phyloP scores from a whole-genome alignment of 2,329 filamentous ascomycete species.

The Fusarium sarcochroum region DNA sequence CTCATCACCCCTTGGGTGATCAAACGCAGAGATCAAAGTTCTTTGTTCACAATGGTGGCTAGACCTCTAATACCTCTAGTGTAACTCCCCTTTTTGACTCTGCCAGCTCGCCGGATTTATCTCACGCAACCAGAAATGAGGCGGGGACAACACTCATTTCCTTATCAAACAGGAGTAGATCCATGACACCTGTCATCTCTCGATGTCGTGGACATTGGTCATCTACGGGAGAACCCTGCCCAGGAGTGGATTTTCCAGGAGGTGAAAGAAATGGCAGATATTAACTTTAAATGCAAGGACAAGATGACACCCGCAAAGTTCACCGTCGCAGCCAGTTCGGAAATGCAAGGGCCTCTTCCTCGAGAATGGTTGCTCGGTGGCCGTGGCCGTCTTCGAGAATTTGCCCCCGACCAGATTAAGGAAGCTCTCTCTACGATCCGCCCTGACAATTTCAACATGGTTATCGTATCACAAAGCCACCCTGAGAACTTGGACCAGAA shows the following conservation, averaged over 20 bases:
- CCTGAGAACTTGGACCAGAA: conserved; percentile 88
- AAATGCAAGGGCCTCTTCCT: conserved; percentile 93
- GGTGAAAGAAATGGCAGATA: conserved; percentile 89
- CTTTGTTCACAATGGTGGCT: too few species aligned
- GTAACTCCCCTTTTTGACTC: too few species aligned
- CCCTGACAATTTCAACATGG: conserved; percentile 91
- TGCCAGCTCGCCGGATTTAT: too few species aligned
- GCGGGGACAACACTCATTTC: too few species aligned
- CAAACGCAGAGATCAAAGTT: too few species aligned
- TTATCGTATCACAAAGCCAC: conserved; percentile 84
- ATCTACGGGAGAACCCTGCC: conserved; percentile 82
- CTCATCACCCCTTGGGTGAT: too few species aligned
- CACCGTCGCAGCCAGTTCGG: conserved; percentile 84
- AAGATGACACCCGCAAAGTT: conserved; percentile 94
- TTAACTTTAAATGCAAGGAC: conserved; percentile 95
- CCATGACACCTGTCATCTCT: too few species aligned
- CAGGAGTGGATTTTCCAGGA: conserved; percentile 96
- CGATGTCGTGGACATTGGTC: too few species aligned
- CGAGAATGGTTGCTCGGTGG: conserved; percentile 91
- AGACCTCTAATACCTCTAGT: too few species aligned
- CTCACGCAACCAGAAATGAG: too few species aligned
- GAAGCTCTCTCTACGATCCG: conserved; percentile 80
- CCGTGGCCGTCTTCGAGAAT: conserved; percentile 80
- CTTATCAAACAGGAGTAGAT: too few species aligned
- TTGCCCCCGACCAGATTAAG: conserved; percentile 82